A percentile compares a stretch with the other conserved stretches of the same genome.
These are phyloP conservation scores for Suillus decipiens DNA, from an alignment of 768 basidiomycete genomes.

Conservation along the genomic window DNA sequence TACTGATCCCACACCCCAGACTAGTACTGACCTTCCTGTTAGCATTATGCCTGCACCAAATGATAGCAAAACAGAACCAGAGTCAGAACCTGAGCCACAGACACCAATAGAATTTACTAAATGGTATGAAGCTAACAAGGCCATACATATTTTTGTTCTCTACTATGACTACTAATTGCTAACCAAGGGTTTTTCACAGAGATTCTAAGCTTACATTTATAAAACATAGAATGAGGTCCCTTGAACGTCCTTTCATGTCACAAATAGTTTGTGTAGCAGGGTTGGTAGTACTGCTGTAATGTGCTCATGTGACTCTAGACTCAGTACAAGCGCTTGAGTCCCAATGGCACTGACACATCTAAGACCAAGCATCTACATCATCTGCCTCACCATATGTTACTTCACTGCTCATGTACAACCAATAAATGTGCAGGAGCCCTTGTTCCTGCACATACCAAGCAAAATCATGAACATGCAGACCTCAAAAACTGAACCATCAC, in stretches of 20 bases:
- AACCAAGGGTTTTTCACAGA: too few species aligned
- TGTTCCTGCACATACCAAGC: neutral
- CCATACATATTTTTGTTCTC: too few species aligned
- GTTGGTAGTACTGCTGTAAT: neutral
- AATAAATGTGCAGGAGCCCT: conserved; percentile 2
- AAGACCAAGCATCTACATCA: neutral
- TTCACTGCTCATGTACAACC: neutral
- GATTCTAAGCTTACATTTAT: too few species aligned
- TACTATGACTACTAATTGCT: too few species aligned
- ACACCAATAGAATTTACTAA: neutral
- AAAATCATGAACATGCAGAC: neutral
- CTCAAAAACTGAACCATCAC: neutral
- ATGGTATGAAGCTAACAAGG: neutral
- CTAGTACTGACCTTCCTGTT: neutral
- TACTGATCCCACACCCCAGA: neutral
- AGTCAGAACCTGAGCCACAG: neutral
- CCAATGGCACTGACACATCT: too few species aligned
- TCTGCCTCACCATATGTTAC: neutral
- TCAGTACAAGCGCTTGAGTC: neutral
- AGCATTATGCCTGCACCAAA: neutral
- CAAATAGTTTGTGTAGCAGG: too few species aligned
- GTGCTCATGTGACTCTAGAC: neutral
- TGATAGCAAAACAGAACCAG: neutral
- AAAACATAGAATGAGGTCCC: too few species aligned
- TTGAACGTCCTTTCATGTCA: too few species aligned